Evolutionary conservation across 2,329 filamentous ascomycete species (phyloP), one percentile per base, ranked within the genome.

Genomic region (Bimuria novae-zelandiae): DNA sequence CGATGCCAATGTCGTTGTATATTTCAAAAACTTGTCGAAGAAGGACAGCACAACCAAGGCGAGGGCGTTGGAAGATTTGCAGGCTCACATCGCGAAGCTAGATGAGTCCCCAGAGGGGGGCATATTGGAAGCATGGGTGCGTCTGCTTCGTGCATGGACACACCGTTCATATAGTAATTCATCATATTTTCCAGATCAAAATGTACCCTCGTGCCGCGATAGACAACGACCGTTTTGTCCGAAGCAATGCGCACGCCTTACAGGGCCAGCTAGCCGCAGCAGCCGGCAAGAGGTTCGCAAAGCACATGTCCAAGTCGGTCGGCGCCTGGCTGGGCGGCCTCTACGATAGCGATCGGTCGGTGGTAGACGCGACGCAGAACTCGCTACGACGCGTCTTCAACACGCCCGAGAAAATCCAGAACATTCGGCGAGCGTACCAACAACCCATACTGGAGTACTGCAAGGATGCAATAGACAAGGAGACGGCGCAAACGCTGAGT

Each of bases 21-120:
- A 87, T n/a, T 90, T 97, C 77, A 96, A 97, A 75, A 96, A 95
- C 63, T 76, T 97, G 3, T 82, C 87, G 45, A 99, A 97, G 77
- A 96, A 94, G 75, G 93, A 97, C 76, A 88, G 87, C 66, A 96
- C 86, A 10, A 99, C 94, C 32, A 96, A 96, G 71, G 82, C 88
- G 7, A 96, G 93, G 72, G 93, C 90, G 0, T 78, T 99, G 23
- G 92, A 97, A 64, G 93, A 97, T 47, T 76, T 99, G 17, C 81
- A 90, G 42, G 72, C 82, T 29, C 83, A 89, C 67, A 78, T 90
- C 33, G 79, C 82, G 78, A 72, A 81, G 74, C 36, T 81, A 71
- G 70, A 81, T 61, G 84, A 82, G 22, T 87, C 86, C 27, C 78
- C 89, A 16, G 92, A 97, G 67, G 90, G 96, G 62, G 81, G 86